Base-by-base conservation (phyloP, 768 basidiomycete species). In the Cystofilobasidium ferigula region DNA sequence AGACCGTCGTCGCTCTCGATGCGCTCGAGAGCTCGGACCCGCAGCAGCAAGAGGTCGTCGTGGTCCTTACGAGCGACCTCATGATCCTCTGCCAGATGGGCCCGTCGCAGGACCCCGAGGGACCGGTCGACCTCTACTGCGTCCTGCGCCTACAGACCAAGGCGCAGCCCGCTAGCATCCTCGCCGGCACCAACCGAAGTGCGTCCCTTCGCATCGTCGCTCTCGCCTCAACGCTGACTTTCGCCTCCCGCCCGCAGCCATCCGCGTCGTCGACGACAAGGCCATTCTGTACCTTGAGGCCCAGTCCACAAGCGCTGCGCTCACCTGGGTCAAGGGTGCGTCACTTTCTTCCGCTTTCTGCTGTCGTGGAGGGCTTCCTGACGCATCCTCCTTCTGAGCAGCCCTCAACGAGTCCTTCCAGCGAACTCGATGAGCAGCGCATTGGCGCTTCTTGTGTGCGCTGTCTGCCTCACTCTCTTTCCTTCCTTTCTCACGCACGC, bases 61-160 rank as follows among this genome's bases (percentile, higher is more conserved):
- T 60, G 30, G 85, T 95, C 64, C 77, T 95, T 35, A 93, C 91
- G 78, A 93, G 91, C 73, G 95, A 99, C 75, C 79, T 98, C 62
- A 78, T 99, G 71, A 91, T 98, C 20, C 79, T 98, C 57, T 91
- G 89, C 75, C 84, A 88, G 68, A 89, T 93, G 76, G 85, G 88
- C 13, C 84, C 86, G 14, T 85, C 30, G 0, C 28, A 56, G 5
- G 92, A 94, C 69, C 84, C 83, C 28, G 78, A 79, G 54, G 85
- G 83, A 4, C 77, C 73, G 28, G 90, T 97, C 35, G 93, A 98
- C 73, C 80, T 98, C n/a, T 97, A 90, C 87, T 92, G 92, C 38
- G 94, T 97, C 36, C 78, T 98, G 68, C 82, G 94, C 48, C 91
- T 99, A 90, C 90, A 93, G 75, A 94, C 92, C 0, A 74, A 91